Percentiles rank a stretch among this genome's conserved stretches.
phyloP scores from a whole-genome alignment of 225 moss, liverwort and hornwort species.

The Polytrichum commune region DNA sequence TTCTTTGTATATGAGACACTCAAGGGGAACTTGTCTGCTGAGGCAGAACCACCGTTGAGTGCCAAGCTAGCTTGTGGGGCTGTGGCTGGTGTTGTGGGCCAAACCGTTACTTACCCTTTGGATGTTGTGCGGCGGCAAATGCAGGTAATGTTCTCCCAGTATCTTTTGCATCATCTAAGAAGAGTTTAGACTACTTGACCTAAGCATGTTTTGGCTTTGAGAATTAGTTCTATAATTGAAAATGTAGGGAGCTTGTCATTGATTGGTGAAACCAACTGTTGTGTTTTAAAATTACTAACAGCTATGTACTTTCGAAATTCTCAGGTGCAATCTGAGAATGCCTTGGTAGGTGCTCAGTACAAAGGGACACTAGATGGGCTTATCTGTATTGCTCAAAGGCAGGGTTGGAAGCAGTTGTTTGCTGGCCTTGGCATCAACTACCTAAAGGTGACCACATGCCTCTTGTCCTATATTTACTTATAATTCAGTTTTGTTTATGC shows the following conservation, averaged over 20 bases:
- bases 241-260: too few relatives aligned
- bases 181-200: too few relatives aligned
- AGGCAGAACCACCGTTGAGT: constrained; percentile 60
- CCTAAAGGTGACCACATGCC: constrained; percentile 46
- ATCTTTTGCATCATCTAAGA: too few relatives aligned
- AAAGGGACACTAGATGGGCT: constrained; percentile 89
- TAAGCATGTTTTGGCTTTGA: not conserved
- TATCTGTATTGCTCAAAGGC: constrained; percentile 51
- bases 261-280: too few relatives aligned
- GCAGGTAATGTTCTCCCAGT: constrained; percentile 49
- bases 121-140: constrained; percentile 93
- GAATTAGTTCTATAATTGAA: too few relatives aligned
- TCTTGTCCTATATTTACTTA: too few relatives aligned
- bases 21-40: constrained; percentile 58
- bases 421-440: constrained; percentile 94
- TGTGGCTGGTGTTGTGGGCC: constrained; percentile 51
- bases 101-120: constrained; percentile 54
- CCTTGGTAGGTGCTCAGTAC: constrained; percentile 50
- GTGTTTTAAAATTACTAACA: not conserved
- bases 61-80: constrained; percentile 72
- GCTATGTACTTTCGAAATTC: not conserved
- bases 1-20: constrained; percentile 84
- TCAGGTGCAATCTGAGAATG: constrained; percentile 78
- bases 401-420: constrained; percentile 93
- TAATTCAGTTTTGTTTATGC: too few relatives aligned